phyloP scores from a whole-genome alignment of 192 early-diverging fungal genomes.

The Coemansia umbellata region DNA sequence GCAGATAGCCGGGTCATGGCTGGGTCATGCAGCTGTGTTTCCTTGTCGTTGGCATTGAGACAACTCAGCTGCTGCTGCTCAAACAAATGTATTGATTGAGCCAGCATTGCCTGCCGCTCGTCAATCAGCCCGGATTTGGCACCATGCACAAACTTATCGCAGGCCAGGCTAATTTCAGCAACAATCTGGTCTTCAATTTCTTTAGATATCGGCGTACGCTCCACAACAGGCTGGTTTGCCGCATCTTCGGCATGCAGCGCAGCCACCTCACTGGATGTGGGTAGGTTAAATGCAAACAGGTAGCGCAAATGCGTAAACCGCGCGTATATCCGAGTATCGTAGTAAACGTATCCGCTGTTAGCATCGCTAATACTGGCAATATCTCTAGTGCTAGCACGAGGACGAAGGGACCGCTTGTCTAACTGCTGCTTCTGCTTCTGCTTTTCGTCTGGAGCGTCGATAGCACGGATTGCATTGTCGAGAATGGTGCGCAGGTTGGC shows the following conservation, averaged over 20 bases:
- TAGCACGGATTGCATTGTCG: constrained; percentile 24
- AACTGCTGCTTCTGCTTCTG: neutral
- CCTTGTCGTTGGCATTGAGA: constrained; percentile 13
- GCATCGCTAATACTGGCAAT: neutral
- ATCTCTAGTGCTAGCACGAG: neutral
- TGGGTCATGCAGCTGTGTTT: constrained; percentile 6
- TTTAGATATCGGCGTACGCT: neutral
- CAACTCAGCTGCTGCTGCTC: constrained; percentile 40
- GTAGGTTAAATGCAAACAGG: constrained; percentile 27
- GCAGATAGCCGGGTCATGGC: constrained; percentile 20
- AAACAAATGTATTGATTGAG: constrained; percentile 27
- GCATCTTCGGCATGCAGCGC: neutral
- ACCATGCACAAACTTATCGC: constrained; percentile 15
- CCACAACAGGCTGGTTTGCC: neutral
- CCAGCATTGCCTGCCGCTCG: constrained; percentile 15
- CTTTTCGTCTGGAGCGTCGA: constrained; percentile 1
- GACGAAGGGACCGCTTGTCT: neutral
- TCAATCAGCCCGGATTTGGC: constrained; percentile 10
- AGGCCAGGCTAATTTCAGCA: constrained; percentile 3
- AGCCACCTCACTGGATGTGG: neutral
- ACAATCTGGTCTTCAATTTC: constrained; percentile 12
- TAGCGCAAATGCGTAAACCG: constrained; percentile 38
- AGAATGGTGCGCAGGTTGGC: constrained; percentile 35
- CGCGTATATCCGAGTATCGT: constrained; percentile 22
- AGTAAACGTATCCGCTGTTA: constrained; percentile 11